A percentile compares a stretch with the other conserved stretches of the same genome.
phyloP scores from a whole-genome alignment of 805 yeast genomes.

The Cyberlindnera euphorbiiphila region DNA sequence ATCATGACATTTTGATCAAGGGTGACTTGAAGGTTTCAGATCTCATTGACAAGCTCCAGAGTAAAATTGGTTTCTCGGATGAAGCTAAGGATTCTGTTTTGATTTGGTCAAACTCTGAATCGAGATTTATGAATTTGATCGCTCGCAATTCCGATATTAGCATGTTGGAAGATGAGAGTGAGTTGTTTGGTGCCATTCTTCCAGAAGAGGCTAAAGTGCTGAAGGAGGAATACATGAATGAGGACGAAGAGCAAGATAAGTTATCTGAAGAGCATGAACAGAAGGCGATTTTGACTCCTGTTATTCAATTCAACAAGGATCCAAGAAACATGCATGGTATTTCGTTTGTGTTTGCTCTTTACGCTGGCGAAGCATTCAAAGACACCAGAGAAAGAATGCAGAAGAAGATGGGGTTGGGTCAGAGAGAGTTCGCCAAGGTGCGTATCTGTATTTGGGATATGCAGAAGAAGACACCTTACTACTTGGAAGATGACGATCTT shows the following conservation, averaged over 20 bases:
- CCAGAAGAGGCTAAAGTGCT: conserved; percentile 32
- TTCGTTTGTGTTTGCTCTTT: conserved; percentile 74
- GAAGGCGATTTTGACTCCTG: conserved; percentile 50
- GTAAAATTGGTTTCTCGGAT: conserved; percentile 48
- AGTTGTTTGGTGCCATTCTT: conserved; percentile 44
- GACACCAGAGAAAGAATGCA: conserved; percentile 67
- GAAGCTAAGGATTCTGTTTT: conserved; percentile 44
- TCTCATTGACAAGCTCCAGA: conserved; percentile 51
- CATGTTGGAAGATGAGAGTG: conserved; percentile 33
- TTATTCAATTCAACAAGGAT: conserved; percentile 73
- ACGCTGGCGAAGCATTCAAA: conserved; percentile 60
- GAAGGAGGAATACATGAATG: conserved; percentile 21
- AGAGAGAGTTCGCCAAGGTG: conserved; percentile 74
- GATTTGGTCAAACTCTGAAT: conserved; percentile 49
- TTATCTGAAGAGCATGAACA: conserved; percentile 16
- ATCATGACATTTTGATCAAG: conserved; percentile 67
- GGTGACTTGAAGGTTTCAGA: conserved; percentile 51
- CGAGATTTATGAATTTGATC: conserved; percentile 35
- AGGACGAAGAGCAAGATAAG: conserved; percentile 12
- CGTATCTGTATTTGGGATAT: conserved; percentile 40
- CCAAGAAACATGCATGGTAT: conserved; percentile 68
- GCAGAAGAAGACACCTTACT: conserved; percentile 33
- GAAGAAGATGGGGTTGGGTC: conserved; percentile 68
- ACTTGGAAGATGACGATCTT: conserved; percentile 43
- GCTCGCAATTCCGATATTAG: conserved; percentile 36